Evolutionary conservation across 192 early-diverging fungal genomes (phyloP).

Genomic region (Coemansia sp.): DNA sequence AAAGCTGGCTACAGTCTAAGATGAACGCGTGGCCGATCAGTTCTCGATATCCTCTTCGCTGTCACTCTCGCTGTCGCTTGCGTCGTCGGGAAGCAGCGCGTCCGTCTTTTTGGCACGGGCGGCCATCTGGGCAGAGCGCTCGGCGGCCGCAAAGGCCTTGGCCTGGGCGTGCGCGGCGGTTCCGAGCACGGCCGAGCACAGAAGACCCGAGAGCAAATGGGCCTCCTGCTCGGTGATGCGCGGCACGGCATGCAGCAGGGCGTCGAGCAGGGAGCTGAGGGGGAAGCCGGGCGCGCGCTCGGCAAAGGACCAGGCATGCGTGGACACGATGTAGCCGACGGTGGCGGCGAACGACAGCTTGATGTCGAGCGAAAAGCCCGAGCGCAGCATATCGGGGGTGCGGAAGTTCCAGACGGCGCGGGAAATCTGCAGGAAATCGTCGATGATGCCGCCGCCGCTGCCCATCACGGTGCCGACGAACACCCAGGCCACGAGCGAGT

Average conservation of each 20-base stretch:
- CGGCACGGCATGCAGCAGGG: conserved; percentile 33
- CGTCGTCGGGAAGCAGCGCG: conserved; percentile 8
- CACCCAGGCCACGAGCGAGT: conserved; percentile 53
- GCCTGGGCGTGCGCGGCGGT: conserved; percentile 33
- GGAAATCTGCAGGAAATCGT: conserved; percentile 53
- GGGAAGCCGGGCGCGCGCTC: conserved; percentile 43
- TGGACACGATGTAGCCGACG: conserved; percentile 49
- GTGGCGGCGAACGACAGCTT: conserved; percentile 47
- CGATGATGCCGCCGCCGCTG: conserved; percentile 55
- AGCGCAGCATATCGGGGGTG: conserved; percentile 39
- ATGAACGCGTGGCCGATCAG: background rate
- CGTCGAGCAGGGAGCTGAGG: conserved; percentile 33
- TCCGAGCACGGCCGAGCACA: conserved; percentile 49
- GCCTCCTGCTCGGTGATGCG: conserved; percentile 46
- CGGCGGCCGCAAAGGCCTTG: conserved; percentile 21
- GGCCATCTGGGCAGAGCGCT: conserved; percentile 15
- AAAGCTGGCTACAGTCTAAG: background rate
- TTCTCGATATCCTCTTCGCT: conserved; percentile 10
- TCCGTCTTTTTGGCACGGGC: conserved; percentile 43
- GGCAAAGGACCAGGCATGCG: conserved; percentile 52
- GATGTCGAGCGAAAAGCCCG: conserved; percentile 38
- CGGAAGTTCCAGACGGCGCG: conserved; percentile 40
- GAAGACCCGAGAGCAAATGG: conserved; percentile 34
- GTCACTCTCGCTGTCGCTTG: conserved; percentile 10
- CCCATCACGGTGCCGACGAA: conserved; percentile 51